Conservation (phyloP, 140 eudicot genomes). For the Oenanthe javanica region DNA sequence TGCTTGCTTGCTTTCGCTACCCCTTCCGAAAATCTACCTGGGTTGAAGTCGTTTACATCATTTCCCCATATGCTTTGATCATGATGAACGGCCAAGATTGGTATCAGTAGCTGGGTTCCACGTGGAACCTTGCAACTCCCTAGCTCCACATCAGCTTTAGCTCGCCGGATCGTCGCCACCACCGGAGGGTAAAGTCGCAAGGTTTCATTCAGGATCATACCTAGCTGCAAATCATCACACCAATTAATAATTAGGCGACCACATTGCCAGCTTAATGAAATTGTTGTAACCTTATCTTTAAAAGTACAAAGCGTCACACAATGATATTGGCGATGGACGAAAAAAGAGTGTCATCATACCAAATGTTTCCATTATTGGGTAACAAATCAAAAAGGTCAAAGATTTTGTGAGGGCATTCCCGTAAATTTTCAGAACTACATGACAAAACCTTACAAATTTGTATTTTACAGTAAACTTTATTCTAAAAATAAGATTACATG, state of each 20-base stretch:
- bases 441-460: neutral
- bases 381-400: conserved; percentile 5
- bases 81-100: conserved; percentile 53
- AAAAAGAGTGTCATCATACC: neutral
- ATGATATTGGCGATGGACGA: neutral
- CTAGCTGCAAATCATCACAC: conserved; percentile 28
- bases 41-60: conserved; percentile 42
- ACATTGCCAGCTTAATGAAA: neutral
- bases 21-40: conserved; percentile 40
- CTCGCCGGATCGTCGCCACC: conserved; percentile 40
- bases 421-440: neutral
- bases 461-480: neutral
- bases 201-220: conserved; percentile 44
- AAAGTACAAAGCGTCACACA: neutral
- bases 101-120: conserved; percentile 40
- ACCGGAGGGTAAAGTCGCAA: conserved; percentile 53
- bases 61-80: conserved; percentile 43
- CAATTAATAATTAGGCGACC: neutral
- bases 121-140: conserved; percentile 31
- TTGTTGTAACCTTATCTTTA: neutral
- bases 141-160: conserved; percentile 33
- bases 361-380: conserved; percentile 3
- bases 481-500: neutral
- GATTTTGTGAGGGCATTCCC: neutral
- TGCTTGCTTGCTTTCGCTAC: conserved; percentile 45